A percentile compares a stretch with the other conserved stretches of the same genome.
Evolutionary conservation across 345 rosid species (phyloP).

Genomic region (Populus davidiana): DNA sequence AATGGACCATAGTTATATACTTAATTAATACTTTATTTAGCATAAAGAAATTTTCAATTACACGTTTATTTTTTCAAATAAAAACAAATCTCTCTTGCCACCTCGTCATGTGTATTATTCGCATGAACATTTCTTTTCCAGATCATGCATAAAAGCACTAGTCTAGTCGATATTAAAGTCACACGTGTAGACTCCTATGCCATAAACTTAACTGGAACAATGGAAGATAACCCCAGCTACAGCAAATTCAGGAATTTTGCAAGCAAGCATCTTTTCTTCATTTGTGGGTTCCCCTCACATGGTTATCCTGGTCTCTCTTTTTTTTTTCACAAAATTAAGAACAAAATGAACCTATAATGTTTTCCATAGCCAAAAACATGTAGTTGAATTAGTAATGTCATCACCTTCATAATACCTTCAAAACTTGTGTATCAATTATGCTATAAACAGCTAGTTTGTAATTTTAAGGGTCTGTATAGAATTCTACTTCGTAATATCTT

Average conservation of each 20-base stretch:
- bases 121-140: not conserved
- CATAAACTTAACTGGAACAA: not conserved
- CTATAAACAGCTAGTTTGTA: too few species aligned
- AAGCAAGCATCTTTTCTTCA: not conserved
- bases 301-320: not conserved
- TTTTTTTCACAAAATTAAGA: not conserved
- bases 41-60: not conserved
- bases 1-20: too few species aligned
- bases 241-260: not conserved
- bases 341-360: not conserved
- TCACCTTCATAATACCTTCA: not conserved
- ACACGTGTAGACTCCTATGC: not conserved
- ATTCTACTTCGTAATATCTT: too few species aligned
- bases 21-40: too few species aligned
- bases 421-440: too few species aligned
- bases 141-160: not conserved
- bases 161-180: not conserved
- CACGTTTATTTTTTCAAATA: not conserved
- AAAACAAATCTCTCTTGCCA: not conserved
- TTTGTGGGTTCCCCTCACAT: not conserved
- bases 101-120: not conserved
- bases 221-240: too few species aligned
- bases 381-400: not conserved
- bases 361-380: not conserved
- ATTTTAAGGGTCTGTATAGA: accelerated